These are phyloP conservation scores for Pythium utonaiense DNA, from an alignment of 352 stramenopile genomes.

Conservation along the genomic window DNA sequence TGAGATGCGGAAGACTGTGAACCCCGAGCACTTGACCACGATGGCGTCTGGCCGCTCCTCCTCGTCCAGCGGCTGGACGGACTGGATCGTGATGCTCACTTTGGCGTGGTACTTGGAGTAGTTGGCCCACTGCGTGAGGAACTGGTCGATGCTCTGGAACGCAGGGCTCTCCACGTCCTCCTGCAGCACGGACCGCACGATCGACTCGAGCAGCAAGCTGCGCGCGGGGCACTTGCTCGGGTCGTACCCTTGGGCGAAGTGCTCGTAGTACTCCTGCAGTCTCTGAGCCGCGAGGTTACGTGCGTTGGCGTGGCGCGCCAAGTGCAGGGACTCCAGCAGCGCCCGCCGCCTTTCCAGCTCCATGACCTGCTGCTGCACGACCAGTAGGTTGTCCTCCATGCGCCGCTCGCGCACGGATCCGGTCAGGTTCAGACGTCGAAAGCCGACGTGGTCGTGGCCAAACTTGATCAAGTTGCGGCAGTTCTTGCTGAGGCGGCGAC, in stretches of 20 bases:
- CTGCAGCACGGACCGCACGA: slow-evolving; percentile 45
- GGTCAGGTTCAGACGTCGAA: slow-evolving; percentile 26
- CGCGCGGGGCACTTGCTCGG: slow-evolving; percentile 15
- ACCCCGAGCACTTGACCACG: slow-evolving; percentile 38
- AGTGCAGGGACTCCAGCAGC: slow-evolving; percentile 40
- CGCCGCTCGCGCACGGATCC: slow-evolving; percentile 26
- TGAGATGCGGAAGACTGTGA: slow-evolving; percentile 50
- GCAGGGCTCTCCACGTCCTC: slow-evolving; percentile 49
- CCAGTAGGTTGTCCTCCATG: slow-evolving; percentile 27
- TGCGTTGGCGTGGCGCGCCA: slow-evolving; percentile 42
- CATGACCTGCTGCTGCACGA: slow-evolving; percentile 37
- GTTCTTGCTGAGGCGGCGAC: slow-evolving; percentile 32
- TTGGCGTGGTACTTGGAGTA: slow-evolving; percentile 59
- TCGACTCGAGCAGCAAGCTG: slow-evolving; percentile 28
- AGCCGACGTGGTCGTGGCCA: slow-evolving; percentile 27
- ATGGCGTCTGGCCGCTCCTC: slow-evolving; percentile 31
- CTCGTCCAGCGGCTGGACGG: slow-evolving; percentile 32
- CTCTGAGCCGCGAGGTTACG: slow-evolving; percentile 36
- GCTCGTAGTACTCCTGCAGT: slow-evolving; percentile 43
- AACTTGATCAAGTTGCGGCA: slow-evolving; percentile 37
- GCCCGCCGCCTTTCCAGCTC: slow-evolving; percentile 42
- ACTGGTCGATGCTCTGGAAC: slow-evolving; percentile 47
- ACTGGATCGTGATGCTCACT: slow-evolving; percentile 29
- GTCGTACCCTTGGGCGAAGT: slow-evolving; percentile 46
- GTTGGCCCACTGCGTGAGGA: slow-evolving; percentile 54